Base-by-base conservation (phyloP, 2,329 filamentous ascomycete genomes). In the Sporothrix mexicana region DNA sequence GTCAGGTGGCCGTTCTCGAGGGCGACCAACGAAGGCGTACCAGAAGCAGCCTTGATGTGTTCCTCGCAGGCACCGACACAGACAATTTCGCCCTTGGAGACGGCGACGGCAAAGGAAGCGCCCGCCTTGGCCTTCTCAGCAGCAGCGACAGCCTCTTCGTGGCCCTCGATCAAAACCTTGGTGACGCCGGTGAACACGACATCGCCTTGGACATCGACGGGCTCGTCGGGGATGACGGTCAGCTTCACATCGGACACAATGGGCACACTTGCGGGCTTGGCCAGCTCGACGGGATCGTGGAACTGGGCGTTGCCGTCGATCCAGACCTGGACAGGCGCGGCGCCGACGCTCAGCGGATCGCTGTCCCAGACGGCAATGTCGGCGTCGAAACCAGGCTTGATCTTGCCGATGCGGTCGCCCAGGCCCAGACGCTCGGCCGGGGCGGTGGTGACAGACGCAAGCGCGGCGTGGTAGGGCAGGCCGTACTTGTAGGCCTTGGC, bases 321-420 rank as follows among this genome's bases (percentile, higher is more conserved):
- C 86, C 88, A 91, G 1, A 91, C 87, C 78, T 91, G 88, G 0
- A 87, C 83, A 0, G 88, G 88, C 0, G 87, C 80, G 0, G 88
- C 88, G 0, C 88, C 88, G 0, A 89, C 84, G 57, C 86, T 87
- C 1, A 91, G 80, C 43, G 89, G 88, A 74, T 91, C 88, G 57
- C 86, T 88, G 75, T 91, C 88, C 88, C 88, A 91, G 9, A 90
- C 84, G 12, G 86, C 88, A 43, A 91, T 77, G 73, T 91, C 88
- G 61, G 88, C 88, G 73, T 90, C 88, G 66, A 85, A 90, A 0
- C 89, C 88, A 2, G 87, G 83, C 81, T 89, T 90, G 71, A 90
- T 79, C 77, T 90, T 90, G 70, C 89, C 89, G 6, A 91, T 80
- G 2, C 88, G 84, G 74, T 89, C 79, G 10, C 85, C 86, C 62